Evolutionary conservation across 352 stramenopile genomes (phyloP).

Genomic region (Phytopythium kandeliae): DNA sequence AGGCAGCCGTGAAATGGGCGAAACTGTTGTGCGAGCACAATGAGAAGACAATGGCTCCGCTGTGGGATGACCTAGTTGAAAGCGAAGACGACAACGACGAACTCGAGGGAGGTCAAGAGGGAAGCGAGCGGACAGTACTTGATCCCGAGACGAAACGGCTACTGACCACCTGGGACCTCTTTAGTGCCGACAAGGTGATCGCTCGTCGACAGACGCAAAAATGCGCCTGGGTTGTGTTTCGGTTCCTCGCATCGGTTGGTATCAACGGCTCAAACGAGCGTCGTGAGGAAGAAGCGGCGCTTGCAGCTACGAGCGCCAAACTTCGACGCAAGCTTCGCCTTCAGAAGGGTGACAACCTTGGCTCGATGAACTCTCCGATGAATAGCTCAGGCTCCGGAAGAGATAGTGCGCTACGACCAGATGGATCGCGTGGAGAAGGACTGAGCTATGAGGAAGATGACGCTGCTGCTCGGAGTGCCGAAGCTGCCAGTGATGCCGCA

Average conservation of each 20-base stretch:
- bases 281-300: slow-evolving; percentile 65
- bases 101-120: slow-evolving; percentile 16
- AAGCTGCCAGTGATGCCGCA: slow-evolving; percentile 74
- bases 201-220: slow-evolving; percentile 60
- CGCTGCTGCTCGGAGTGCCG: slow-evolving; percentile 39
- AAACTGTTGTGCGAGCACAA: slow-evolving; percentile 37
- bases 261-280: slow-evolving; percentile 69
- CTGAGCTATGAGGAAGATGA: slow-evolving; percentile 52
- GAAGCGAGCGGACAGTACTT: neutral
- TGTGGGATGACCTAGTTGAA: slow-evolving; percentile 11
- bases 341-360: slow-evolving; percentile 24
- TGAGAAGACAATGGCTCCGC: slow-evolving; percentile 21
- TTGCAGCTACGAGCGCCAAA: slow-evolving; percentile 59
- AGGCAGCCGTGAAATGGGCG: slow-evolving; percentile 21
- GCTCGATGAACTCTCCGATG: slow-evolving; percentile 14
- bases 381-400: slow-evolving; percentile 12
- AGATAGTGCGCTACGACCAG: neutral
- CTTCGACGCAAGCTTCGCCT: slow-evolving; percentile 62
- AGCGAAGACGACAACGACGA: slow-evolving; percentile 25
- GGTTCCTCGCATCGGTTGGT: slow-evolving; percentile 63
- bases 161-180: slow-evolving; percentile 37
- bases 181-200: slow-evolving; percentile 64
- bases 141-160: slow-evolving; percentile 16
- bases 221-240: slow-evolving; percentile 81
- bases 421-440: slow-evolving; percentile 9